Evolutionary conservation across 352 stramenopile species (phyloP).

Genomic region (Phytophthora nicotianae): DNA sequence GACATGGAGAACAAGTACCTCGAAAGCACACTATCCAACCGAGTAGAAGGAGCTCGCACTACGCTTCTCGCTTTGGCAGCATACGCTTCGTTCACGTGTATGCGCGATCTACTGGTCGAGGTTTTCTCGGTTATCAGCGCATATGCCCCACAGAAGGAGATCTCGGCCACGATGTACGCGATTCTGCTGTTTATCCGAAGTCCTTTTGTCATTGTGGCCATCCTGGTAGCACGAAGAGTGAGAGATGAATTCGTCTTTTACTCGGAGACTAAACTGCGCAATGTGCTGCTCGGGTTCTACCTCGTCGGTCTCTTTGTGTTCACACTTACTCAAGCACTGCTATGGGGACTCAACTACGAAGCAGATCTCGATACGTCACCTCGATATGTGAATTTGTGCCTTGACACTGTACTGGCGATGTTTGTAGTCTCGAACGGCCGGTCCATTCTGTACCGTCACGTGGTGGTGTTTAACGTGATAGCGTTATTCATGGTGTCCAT

Average conservation of each 20-base stretch:
- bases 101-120: slow-evolving; percentile 68
- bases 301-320: slow-evolving; percentile 61
- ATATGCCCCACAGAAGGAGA: slow-evolving; percentile 17
- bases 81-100: slow-evolving; percentile 69
- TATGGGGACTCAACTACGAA: slow-evolving; percentile 69
- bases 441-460: slow-evolving; percentile 76
- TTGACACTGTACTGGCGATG: slow-evolving; percentile 83
- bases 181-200: slow-evolving; percentile 45
- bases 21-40: slow-evolving; percentile 60
- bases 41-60: slow-evolving; percentile 66
- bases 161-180: slow-evolving; percentile 35
- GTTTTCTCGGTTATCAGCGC: slow-evolving; percentile 42
- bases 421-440: slow-evolving; percentile 85
- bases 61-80: slow-evolving; percentile 59
- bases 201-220: slow-evolving; percentile 30
- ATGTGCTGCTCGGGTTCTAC: slow-evolving; percentile 66
- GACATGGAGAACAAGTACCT: slow-evolving; percentile 83
- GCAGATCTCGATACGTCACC: slow-evolving; percentile 65
- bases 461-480: slow-evolving; percentile 65
- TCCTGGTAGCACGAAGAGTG: slow-evolving; percentile 50
- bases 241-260: slow-evolving; percentile 61
- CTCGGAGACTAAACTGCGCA: slow-evolving; percentile 64
- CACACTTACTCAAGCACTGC: slow-evolving; percentile 45
- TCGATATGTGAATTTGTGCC: slow-evolving; percentile 78
- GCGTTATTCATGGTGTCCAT: slow-evolving; percentile 56